A percentile compares a stretch with the other conserved stretches of the same genome.
phyloP scores from a whole-genome alignment of 306 rosid species.

The Castanea mollissima region DNA sequence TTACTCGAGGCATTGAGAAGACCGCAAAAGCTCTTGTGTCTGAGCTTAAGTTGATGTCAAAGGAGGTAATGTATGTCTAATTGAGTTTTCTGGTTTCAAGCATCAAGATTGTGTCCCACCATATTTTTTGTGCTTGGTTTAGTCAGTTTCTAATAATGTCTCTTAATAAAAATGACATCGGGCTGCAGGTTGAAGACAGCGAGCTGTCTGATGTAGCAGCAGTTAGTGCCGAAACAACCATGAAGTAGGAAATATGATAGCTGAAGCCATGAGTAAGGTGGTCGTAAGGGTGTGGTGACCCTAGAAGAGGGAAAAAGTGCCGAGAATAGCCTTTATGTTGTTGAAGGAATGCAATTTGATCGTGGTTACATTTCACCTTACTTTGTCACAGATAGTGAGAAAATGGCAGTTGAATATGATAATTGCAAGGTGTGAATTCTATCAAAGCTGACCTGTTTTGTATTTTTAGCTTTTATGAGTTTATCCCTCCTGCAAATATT shows the following conservation, averaged over 20 bases:
- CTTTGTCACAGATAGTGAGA: slow-evolving; percentile 97
- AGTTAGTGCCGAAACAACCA: slow-evolving; percentile 94
- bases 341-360: slow-evolving; percentile 99
- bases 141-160: not conserved
- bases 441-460: not conserved
- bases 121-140: not conserved
- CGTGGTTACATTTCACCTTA: slow-evolving; percentile 97
- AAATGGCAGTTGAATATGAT: slow-evolving; percentile 92
- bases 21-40: slow-evolving; percentile 73
- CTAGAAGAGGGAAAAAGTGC: slow-evolving; percentile 99
- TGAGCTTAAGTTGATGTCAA: slow-evolving; percentile 81
- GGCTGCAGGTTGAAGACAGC: slow-evolving; percentile 88
- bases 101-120: not conserved
- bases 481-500: not conserved
- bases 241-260: slow-evolving; percentile 95
- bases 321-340: slow-evolving; percentile 85
- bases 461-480: not conserved
- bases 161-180: slow-evolving; percentile 1
- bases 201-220: slow-evolving; percentile 99
- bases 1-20: slow-evolving; percentile 98
- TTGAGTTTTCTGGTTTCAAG: not conserved
- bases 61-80: slow-evolving; percentile 55
- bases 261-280: slow-evolving; percentile 97
- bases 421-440: slow-evolving; percentile 75
- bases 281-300: slow-evolving; percentile 97